Evolutionary conservation across 148 eudicot species (phyloP).

Genomic region (Heliosperma pusillum): DNA sequence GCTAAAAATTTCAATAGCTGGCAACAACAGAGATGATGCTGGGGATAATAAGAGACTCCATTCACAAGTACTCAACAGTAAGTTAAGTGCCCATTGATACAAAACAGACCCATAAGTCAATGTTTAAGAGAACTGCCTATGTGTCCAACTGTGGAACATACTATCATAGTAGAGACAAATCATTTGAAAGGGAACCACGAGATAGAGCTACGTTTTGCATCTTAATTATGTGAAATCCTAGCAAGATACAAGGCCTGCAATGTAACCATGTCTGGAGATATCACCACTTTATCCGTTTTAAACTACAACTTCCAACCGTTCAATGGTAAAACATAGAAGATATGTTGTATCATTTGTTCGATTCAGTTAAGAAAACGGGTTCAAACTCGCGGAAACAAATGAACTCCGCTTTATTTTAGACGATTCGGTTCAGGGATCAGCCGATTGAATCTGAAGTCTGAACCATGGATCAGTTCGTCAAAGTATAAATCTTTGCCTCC

Average conservation of each 20-base stretch:
- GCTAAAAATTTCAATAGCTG: background rate
- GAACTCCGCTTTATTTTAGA: too few species aligned
- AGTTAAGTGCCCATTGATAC: background rate
- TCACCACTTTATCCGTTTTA: background rate
- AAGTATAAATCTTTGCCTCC: background rate
- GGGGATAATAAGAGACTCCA: background rate
- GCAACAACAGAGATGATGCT: background rate
- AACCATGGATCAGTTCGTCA: too few species aligned
- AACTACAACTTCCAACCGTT: conserved; percentile 5
- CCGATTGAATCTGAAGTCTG: too few species aligned
- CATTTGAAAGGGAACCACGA: background rate
- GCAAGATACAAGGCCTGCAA: conserved; percentile 8
- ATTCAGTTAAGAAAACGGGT: background rate
- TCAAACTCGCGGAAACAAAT: background rate
- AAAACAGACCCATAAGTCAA: background rate
- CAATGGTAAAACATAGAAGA: conserved; percentile 2
- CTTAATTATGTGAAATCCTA: background rate
- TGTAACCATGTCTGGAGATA: background rate
- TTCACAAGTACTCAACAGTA: background rate
- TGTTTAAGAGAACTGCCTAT: background rate
- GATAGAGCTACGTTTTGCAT: background rate
- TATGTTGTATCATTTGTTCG: background rate
- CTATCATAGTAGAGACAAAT: background rate
- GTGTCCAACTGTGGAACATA: background rate
- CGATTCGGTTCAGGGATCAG: too few species aligned